Conservation (phyloP, 306 rosid genomes). For the Crataegus laevigata region DNA sequence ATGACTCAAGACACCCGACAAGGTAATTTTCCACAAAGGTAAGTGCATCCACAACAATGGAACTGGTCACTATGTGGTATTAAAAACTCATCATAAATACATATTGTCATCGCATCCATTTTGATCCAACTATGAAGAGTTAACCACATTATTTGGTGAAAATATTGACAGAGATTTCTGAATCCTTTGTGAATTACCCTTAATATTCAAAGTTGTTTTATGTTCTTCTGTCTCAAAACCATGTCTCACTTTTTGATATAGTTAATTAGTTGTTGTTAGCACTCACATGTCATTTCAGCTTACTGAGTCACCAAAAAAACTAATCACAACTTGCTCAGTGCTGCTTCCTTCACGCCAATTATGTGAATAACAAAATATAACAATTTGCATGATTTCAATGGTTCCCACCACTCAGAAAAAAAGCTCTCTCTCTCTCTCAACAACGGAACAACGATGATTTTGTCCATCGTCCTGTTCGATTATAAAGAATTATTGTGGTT, state of each 20-base stretch:
- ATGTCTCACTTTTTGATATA: not conserved
- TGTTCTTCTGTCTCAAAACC: not conserved
- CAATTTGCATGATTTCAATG: slow-evolving; percentile 22
- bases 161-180: not conserved
- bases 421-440: not conserved
- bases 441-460: slow-evolving; percentile 18
- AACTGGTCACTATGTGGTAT: too few relatives aligned
- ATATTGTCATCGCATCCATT: too few relatives aligned
- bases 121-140: not conserved
- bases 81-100: not conserved
- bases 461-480: slow-evolving; percentile 27
- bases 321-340: slow-evolving; percentile 28
- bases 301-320: slow-evolving; percentile 13
- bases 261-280: slow-evolving; percentile 17
- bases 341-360: slow-evolving; percentile 27
- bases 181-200: not conserved
- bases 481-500: slow-evolving; percentile 16
- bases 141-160: not conserved
- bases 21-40: not conserved
- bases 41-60: not conserved
- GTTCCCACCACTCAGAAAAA: slow-evolving; percentile 41
- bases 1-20: too few relatives aligned
- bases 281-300: slow-evolving; percentile 30
- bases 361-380: slow-evolving; percentile 18
- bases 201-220: not conserved